A percentile compares a stretch with the other conserved stretches of the same genome.
Evolutionary conservation across 2,329 filamentous ascomycete species (phyloP).

Genomic region (Calonectria hongkongensis): DNA sequence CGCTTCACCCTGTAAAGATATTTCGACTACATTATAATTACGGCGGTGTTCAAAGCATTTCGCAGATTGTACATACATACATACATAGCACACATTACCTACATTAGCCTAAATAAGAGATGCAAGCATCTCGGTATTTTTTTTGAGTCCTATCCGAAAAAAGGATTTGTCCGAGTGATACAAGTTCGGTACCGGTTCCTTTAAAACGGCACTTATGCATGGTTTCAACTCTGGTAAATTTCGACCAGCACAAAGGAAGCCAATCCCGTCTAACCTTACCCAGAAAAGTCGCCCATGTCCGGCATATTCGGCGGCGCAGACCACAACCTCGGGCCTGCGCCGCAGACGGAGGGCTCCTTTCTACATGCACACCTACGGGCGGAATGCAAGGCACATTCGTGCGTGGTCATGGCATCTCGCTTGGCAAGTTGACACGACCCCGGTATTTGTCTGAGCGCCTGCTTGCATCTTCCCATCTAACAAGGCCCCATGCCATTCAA

Average conservation of each 20-base stretch:
- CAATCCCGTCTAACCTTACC: slow-evolving; percentile 12
- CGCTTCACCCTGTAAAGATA: slow-evolving; percentile 59
- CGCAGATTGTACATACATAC: slow-evolving; percentile 6
- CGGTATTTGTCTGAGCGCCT: slow-evolving; percentile 18
- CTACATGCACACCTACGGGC: neutral
- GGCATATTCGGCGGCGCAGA: slow-evolving; percentile 4
- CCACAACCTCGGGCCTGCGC: neutral
- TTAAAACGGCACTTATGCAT: neutral
- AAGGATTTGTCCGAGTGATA: neutral
- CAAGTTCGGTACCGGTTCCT: too few relatives aligned
- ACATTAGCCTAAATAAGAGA: slow-evolving; percentile 3
- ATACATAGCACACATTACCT: neutral
- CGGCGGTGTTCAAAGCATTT: neutral
- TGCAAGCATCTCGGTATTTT: neutral
- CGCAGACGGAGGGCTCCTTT: neutral
- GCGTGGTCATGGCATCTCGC: slow-evolving; percentile 1
- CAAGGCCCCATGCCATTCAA: neutral
- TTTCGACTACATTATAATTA: slow-evolving; percentile 6
- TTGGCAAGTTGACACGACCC: neutral
- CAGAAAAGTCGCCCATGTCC: slow-evolving; percentile 11
- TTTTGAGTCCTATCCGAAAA: neutral
- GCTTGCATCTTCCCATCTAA: slow-evolving; percentile 30
- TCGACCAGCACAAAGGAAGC: neutral
- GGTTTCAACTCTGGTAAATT: neutral
- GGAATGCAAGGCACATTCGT: neutral